phyloP scores from a whole-genome alignment of 352 stramenopile genomes.

The Phytophthora ramorum region DNA sequence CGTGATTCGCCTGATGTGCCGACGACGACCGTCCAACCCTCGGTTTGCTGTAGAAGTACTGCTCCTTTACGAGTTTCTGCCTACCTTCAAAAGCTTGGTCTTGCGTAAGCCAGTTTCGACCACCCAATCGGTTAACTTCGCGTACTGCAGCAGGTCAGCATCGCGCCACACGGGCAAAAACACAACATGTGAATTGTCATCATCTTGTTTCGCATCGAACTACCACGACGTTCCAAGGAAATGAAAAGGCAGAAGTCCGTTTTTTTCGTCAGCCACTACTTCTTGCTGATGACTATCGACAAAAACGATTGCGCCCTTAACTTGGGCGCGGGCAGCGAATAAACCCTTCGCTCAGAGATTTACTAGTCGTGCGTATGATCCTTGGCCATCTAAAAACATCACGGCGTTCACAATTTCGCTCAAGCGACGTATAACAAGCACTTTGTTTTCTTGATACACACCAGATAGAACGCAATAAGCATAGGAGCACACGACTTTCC shows the following conservation, averaged over 20 bases:
- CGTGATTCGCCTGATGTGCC: too few relatives aligned
- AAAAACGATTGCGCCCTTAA: too few relatives aligned
- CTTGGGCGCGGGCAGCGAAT: background rate
- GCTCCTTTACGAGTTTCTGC: conserved; percentile 23
- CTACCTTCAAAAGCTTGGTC: background rate
- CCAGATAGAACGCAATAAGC: conserved; percentile 26
- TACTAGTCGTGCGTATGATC: background rate
- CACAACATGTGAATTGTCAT: conserved; percentile 25
- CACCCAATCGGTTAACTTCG: conserved; percentile 27
- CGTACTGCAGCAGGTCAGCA: conserved; percentile 28
- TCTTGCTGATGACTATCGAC: too few relatives aligned
- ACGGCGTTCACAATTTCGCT: conserved; percentile 13
- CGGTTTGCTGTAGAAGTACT: conserved; percentile 12
- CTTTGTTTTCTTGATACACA: conserved; percentile 20
- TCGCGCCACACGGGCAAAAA: conserved; percentile 31
- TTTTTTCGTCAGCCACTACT: too few relatives aligned
- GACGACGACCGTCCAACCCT: too few relatives aligned
- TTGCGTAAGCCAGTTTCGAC: conserved; percentile 21
- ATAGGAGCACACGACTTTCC: conserved; percentile 36
- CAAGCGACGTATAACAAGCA: conserved; percentile 33
- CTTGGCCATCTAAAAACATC: conserved; percentile 26
- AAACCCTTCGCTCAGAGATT: too few relatives aligned
- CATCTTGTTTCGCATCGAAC: conserved; percentile 27
- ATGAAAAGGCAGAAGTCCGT: conserved; percentile 3
- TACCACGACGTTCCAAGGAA: conserved; percentile 32